Percentiles rank a stretch among this genome's conserved stretches.
Evolutionary conservation across 768 basidiomycete species (phyloP).

Genomic region (Suillus bovinus): DNA sequence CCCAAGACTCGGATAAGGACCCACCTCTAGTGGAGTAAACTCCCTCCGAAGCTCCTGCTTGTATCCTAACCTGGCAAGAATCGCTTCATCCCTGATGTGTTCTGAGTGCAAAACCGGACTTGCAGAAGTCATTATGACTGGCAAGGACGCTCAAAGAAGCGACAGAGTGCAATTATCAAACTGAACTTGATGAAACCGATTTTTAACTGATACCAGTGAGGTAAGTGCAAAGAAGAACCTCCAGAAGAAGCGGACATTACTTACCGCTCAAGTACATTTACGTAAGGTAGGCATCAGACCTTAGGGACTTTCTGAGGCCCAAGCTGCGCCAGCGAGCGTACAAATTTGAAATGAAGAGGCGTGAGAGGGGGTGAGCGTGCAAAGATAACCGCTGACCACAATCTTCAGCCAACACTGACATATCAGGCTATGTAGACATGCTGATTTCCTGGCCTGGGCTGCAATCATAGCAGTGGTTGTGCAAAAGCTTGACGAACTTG

Average conservation of each 20-base stretch:
- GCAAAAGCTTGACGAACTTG: not conserved
- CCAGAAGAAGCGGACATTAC: not conserved
- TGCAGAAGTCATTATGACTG: not conserved
- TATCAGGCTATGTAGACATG: not conserved
- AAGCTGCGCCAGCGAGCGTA: not conserved
- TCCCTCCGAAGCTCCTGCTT: conserved; percentile 34
- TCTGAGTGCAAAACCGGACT: not conserved
- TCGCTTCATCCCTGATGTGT: conserved; percentile 34
- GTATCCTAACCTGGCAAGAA: conserved; percentile 48
- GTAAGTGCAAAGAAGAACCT: not conserved
- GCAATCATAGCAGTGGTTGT: not conserved
- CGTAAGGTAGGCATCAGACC: not conserved
- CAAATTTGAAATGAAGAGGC: not conserved
- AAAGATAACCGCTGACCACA: not conserved
- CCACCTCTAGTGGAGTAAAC: conserved; percentile 14
- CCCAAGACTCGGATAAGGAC: not conserved
- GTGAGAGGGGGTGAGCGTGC: not conserved
- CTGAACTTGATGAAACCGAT: not conserved
- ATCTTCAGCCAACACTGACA: not conserved
- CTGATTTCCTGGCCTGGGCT: not conserved
- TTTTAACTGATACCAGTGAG: not conserved
- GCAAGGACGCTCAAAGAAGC: not conserved
- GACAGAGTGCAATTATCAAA: conserved; percentile 12
- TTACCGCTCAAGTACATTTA: not conserved
- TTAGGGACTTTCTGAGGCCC: not conserved